These are phyloP conservation scores for Hericium rajendrae DNA, from an alignment of 768 basidiomycete species.

Conservation along the genomic window DNA sequence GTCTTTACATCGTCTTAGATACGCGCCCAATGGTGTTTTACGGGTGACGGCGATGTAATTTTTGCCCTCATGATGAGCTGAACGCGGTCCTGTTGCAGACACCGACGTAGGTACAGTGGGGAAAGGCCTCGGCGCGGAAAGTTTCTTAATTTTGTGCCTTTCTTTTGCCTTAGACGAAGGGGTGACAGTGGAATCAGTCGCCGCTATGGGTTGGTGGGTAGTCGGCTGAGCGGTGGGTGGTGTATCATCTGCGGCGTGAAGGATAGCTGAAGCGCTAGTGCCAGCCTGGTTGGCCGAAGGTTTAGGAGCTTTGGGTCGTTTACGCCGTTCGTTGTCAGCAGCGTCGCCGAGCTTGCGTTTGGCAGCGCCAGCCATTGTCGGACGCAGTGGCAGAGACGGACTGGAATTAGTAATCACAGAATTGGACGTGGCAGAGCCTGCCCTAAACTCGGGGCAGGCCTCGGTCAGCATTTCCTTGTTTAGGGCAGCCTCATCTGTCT, in stretches of 20 bases:
- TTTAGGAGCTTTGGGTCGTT: not conserved
- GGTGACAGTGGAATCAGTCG: not conserved
- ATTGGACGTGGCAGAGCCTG: not conserved
- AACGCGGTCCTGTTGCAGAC: conserved; percentile 72
- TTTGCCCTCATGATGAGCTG: conserved; percentile 71
- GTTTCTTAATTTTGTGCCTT: conserved; percentile 43
- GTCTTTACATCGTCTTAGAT: conserved; percentile 71
- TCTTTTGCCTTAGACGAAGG: conserved; percentile 4
- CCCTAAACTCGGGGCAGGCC: not conserved
- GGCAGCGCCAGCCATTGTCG: not conserved
- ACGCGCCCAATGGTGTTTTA: conserved; percentile 60
- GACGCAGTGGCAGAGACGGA: not conserved
- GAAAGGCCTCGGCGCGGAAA: conserved; percentile 66
- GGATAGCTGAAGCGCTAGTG: too few relatives aligned
- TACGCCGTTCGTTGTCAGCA: not conserved
- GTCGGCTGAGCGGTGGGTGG: too few relatives aligned
- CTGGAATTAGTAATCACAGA: not conserved
- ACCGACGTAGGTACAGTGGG: conserved; percentile 68
- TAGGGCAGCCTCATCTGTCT: not conserved
- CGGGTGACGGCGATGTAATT: conserved; percentile 75
- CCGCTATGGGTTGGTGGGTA: not conserved
- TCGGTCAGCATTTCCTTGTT: not conserved
- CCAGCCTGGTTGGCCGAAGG: too few relatives aligned
- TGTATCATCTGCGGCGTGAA: too few relatives aligned
- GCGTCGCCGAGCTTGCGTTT: not conserved